Evolutionary conservation across 306 rosid genomes (phyloP).

Genomic region (Cucurbita argyrosperma): DNA sequence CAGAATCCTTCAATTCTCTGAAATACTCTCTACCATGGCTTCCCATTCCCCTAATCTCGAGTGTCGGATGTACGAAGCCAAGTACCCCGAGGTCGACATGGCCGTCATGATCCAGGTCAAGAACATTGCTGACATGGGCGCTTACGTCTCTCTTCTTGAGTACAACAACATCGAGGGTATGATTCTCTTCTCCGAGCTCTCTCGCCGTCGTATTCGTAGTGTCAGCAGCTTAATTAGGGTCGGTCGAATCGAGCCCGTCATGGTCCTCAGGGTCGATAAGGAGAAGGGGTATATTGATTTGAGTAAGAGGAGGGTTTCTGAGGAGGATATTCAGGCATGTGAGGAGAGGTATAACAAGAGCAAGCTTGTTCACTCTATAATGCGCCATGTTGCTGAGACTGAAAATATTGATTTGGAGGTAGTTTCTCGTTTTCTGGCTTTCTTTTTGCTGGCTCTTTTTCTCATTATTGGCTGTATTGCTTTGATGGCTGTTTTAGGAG

Average conservation of each 20-base stretch:
- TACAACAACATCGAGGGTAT: conserved; percentile 96
- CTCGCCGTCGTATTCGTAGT: conserved; percentile 93
- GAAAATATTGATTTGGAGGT: conserved; percentile 71
- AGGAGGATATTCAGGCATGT: conserved; percentile 75
- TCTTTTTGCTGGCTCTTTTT: not conserved
- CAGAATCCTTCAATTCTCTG: not conserved
- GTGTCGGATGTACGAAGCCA: conserved; percentile 91
- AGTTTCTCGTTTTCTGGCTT: not conserved
- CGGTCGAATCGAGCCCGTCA: conserved; percentile 88
- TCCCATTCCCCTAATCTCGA: conserved; percentile 51
- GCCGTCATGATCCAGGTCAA: conserved; percentile 97
- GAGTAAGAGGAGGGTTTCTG: conserved; percentile 89
- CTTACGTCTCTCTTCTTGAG: conserved; percentile 87
- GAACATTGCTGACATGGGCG: conserved; percentile 97
- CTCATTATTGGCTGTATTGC: not conserved
- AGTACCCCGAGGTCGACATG: conserved; percentile 93
- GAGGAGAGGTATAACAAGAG: conserved; percentile 96
- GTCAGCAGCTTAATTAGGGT: conserved; percentile 80
- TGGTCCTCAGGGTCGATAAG: conserved; percentile 91
- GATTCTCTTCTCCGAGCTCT: conserved; percentile 93
- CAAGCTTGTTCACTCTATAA: conserved; percentile 89
- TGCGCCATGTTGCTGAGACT: conserved; percentile 96
- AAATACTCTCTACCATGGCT: conserved; percentile 15
- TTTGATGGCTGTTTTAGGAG: not conserved
- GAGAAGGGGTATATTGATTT: conserved; percentile 94